Evolutionary conservation across 371 early-diverging fungal genomes (phyloP), one percentile per base, ranked within the genome.

Genomic region (Coemansia sp.): DNA sequence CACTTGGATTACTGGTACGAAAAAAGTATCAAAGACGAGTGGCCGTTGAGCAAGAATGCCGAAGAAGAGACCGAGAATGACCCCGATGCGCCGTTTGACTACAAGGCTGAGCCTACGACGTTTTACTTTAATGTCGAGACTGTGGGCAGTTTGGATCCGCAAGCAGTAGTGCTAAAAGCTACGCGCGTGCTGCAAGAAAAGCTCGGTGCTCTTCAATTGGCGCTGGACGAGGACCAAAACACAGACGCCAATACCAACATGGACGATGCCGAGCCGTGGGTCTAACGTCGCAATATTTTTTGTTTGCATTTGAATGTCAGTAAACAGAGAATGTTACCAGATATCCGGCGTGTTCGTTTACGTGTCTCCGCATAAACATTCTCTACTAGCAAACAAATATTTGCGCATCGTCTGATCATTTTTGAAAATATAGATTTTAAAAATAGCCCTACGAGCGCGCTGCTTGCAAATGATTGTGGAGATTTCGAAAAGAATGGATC

Each of bases 1-100:
- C 98, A 98, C 72, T 91, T 97, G 8, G 86, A 88, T 26, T 97
- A 94, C 79, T 99, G 99, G 99, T 86, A 88, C 69, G 99, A 99
- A 73, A 91, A 94, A 78, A 86, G 89, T 65, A 83, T 85, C 37
- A 86, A 88, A 61, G 82, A 82, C 39, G 97, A 98, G 84, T 97
- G 97, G 97, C 94, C 94, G 21, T 80, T 86, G 55, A 88, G 90
- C 59, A 84, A 86, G 73, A 93, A 94, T 66, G 93, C 91, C 5
- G 70, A 83, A 39, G 85, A 84, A 53, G 93, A 93, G 69, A 80
- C 20, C 44, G 71, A 79, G 21, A 60, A 26, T 21, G 78, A 79
- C 26, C 72, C 71, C 1, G 65, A 64, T 39, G 72, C 64, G 16
- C 69, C 88, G 61, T 96, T 94, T 66, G 96, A 96, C 79, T 94